A percentile compares a stretch with the other conserved stretches of the same genome.
These are phyloP conservation scores for Talaromyces sp. DNA, from an alignment of 2,329 filamentous ascomycete species.

Conservation along the genomic window DNA sequence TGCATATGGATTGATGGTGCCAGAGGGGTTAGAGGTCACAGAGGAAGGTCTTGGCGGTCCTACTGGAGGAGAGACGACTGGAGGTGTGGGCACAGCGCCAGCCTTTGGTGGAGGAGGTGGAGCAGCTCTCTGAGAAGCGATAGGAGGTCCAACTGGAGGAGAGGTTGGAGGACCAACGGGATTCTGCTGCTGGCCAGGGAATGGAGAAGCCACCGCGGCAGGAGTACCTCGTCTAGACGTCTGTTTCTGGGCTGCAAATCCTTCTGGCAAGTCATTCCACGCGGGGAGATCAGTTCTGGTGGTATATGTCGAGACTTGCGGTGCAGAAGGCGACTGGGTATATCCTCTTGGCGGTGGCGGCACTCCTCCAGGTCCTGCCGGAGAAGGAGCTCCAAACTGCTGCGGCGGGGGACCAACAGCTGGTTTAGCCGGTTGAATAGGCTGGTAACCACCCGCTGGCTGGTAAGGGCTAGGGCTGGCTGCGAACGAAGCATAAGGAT, in stretches of 20 bases:
- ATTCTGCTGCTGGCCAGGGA: conserved; percentile 59
- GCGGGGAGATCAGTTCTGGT: conserved; percentile 66
- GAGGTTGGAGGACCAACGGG: conserved; percentile 24
- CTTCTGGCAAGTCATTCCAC: conserved; percentile 94
- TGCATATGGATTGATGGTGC: conserved; percentile 35
- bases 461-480: conserved; percentile 29
- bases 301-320: conserved; percentile 57
- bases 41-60: conserved; percentile 38
- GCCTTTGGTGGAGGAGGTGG: conserved; percentile 77
- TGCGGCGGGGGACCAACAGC: conserved; percentile 23
- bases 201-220: conserved; percentile 60
- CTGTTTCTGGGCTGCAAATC: conserved; percentile 56
- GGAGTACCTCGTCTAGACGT: conserved; percentile 70
- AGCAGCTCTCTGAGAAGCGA: conserved; percentile 56
- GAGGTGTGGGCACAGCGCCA: conserved; percentile 58
- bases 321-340: conserved; percentile 56
- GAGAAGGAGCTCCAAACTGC: conserved; percentile 41
- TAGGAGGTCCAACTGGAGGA: conserved; percentile 53
- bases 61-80: conserved; percentile 63
- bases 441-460: conserved; percentile 48
- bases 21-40: conserved; percentile 19
- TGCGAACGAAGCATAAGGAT: conserved; percentile 43
- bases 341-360: conserved; percentile 61
- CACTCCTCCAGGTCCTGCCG: conserved; percentile 36
- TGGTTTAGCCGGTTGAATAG: conserved; percentile 42